A percentile compares a stretch with the other conserved stretches of the same genome.
phyloP scores from a whole-genome alignment of 768 basidiomycete genomes.

The Flagelloscypha sp. region DNA sequence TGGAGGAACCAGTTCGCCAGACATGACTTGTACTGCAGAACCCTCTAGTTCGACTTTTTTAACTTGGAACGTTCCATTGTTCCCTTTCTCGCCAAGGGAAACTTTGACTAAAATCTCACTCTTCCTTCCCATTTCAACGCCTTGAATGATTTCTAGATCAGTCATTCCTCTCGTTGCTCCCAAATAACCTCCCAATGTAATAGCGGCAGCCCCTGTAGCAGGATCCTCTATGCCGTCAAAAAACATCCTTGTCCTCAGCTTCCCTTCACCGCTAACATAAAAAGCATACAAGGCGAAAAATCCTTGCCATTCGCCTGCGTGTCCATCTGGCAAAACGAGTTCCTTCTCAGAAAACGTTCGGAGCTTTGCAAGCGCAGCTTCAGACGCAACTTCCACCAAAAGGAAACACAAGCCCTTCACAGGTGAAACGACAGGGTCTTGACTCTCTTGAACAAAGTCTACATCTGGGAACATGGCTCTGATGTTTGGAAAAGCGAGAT shows the following conservation, averaged over 20 bases:
- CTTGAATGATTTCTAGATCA: conserved; percentile 30
- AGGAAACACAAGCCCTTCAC: conserved; percentile 42
- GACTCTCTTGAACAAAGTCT: too few species aligned
- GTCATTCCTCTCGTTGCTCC: conserved; percentile 27
- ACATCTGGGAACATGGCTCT: conserved; percentile 23
- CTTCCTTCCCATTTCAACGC: conserved; percentile 37
- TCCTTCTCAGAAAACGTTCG: conserved; percentile 19
- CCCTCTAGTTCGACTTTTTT: conserved; percentile 28
- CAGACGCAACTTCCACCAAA: conserved; percentile 30
- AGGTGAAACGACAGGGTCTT: conserved; percentile 31
- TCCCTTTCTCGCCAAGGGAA: conserved; percentile 20
- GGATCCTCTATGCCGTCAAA: conserved; percentile 33
- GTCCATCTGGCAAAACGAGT: conserved; percentile 17
- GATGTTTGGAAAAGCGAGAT: conserved; percentile 17
- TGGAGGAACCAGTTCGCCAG: conserved; percentile 24
- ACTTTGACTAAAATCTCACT: conserved; percentile 35
- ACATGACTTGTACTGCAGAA: conserved; percentile 31
- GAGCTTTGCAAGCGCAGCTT: conserved; percentile 27
- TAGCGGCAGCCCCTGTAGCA: conserved; percentile 39
- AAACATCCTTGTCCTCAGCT: conserved; percentile 34
- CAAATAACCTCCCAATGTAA: conserved; percentile 33
- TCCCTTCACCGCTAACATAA: conserved; percentile 22
- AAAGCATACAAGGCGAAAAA: conserved; percentile 32
- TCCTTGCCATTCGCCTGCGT: too few species aligned
- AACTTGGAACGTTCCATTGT: too few species aligned